These are phyloP conservation scores for Fusarium caatingaense DNA, from an alignment of 2,329 filamentous ascomycete genomes.

Conservation along the genomic window DNA sequence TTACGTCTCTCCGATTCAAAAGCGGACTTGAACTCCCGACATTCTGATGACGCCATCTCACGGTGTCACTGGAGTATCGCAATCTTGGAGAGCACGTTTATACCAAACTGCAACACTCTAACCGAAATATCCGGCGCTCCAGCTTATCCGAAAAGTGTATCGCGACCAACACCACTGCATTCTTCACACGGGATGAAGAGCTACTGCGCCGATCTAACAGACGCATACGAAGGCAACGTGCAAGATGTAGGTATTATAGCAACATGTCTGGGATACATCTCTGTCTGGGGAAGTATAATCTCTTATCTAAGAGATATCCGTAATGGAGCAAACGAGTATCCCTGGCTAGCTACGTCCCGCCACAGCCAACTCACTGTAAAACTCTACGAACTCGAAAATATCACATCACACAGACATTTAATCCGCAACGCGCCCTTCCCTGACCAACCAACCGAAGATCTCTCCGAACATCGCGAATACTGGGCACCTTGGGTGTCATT, in stretches of 20 bases:
- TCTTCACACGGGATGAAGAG: slow-evolving; percentile 25
- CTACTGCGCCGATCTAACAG: slow-evolving; percentile 36
- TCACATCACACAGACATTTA: slow-evolving; percentile 29
- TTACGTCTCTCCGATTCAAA: slow-evolving; percentile 16
- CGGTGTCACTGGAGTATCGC: slow-evolving; percentile 41
- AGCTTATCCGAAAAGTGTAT: slow-evolving; percentile 29
- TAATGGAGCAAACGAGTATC: slow-evolving; percentile 31
- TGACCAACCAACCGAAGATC: slow-evolving; percentile 19
- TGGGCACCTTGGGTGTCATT: slow-evolving; percentile 39
- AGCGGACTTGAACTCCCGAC: not conserved
- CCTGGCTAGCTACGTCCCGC: slow-evolving; percentile 36
- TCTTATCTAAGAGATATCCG: slow-evolving; percentile 40
- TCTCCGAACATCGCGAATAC: slow-evolving; percentile 33
- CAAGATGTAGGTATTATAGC: slow-evolving; percentile 25
- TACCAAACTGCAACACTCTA: slow-evolving; percentile 13
- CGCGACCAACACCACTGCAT: slow-evolving; percentile 14
- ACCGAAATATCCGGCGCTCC: slow-evolving; percentile 1
- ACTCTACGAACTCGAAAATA: slow-evolving; percentile 39
- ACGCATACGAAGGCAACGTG: slow-evolving; percentile 30
- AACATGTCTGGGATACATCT: slow-evolving; percentile 11
- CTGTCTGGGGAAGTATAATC: slow-evolving; percentile 33
- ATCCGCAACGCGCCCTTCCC: slow-evolving; percentile 40
- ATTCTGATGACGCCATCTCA: slow-evolving; percentile 5
- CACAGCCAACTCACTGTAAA: slow-evolving; percentile 37
- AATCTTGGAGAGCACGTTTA: slow-evolving; percentile 30